phyloP scores from a whole-genome alignment of 2,329 filamentous ascomycete genomes.

The Cytospora schulzeri region DNA sequence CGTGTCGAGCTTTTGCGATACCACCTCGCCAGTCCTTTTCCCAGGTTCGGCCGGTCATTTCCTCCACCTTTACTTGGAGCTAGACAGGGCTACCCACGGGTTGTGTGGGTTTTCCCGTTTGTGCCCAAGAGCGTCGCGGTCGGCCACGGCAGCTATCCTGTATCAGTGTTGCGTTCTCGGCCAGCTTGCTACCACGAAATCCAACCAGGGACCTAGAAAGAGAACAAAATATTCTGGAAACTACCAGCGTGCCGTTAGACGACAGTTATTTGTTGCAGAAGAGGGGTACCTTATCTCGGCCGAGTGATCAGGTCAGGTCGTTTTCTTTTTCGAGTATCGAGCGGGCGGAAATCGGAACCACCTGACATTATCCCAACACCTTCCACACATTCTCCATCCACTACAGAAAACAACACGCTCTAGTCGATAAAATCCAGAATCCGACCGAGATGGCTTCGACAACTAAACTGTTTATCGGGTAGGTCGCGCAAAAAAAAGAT shows the following conservation, averaged over 20 bases:
- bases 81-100: constrained; percentile 27
- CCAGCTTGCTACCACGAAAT: constrained; percentile 1
- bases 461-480: constrained; percentile 94
- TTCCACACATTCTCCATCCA: not conserved
- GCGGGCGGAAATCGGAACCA: not conserved
- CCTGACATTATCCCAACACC: not conserved
- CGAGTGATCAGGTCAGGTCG: constrained; percentile 9
- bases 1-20: constrained; percentile 32
- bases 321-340: constrained; percentile 3
- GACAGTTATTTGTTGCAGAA: constrained; percentile 11
- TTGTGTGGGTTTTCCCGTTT: constrained; percentile 13
- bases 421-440: constrained; percentile 21
- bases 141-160: constrained; percentile 13
- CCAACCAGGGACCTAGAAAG: not conserved
- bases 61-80: constrained; percentile 28
- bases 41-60: constrained; percentile 30
- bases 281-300: constrained; percentile 19
- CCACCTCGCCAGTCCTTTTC: constrained; percentile 32
- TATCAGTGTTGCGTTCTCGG: constrained; percentile 9
- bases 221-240: constrained; percentile 1
- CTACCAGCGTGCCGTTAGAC: constrained; percentile 1
- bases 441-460: constrained; percentile 59
- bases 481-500: constrained; percentile 41
- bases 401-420: not conserved
- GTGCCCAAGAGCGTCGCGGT: constrained; percentile 19